Conservation (phyloP, 768 basidiomycete genomes). For the Rhodosporidiobolus sp. region DNA sequence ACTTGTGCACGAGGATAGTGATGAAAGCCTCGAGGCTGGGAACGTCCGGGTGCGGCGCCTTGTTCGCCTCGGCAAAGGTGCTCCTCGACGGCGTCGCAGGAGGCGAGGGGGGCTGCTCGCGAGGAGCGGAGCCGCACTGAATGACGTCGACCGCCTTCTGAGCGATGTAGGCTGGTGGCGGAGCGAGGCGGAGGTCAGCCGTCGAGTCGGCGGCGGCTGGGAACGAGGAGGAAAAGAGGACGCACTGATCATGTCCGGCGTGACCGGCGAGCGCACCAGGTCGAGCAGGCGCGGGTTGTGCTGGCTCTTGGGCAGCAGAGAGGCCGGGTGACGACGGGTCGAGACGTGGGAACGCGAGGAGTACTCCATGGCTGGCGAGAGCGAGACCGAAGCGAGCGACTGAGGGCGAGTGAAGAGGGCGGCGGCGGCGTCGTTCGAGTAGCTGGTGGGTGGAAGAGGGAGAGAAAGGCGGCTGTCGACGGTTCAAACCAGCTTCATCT, state of each 20-base stretch:
- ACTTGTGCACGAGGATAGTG: conserved; percentile 67
- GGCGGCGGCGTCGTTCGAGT: not conserved
- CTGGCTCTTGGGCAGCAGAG: conserved; percentile 68
- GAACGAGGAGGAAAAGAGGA: conserved; percentile 4
- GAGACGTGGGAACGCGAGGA: conserved; percentile 30
- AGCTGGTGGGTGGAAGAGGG: not conserved
- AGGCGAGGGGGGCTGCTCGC: conserved; percentile 60
- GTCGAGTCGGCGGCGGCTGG: not conserved
- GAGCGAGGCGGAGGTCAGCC: not conserved
- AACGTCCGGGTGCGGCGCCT: conserved; percentile 47
- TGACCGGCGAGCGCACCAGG: conserved; percentile 72
- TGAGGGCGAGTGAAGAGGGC: not conserved
- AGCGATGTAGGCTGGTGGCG: conserved; percentile 63
- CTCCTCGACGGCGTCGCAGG: conserved; percentile 63
- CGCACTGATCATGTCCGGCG: conserved; percentile 73
- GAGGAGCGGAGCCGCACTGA: conserved; percentile 49
- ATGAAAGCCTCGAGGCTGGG: conserved; percentile 82
- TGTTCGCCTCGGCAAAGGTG: conserved; percentile 46
- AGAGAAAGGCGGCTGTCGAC: not conserved
- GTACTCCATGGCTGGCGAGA: conserved; percentile 10
- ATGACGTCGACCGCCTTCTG: conserved; percentile 73
- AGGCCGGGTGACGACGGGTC: conserved; percentile 59
- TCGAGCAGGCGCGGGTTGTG: conserved; percentile 79
- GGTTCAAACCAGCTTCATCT: not conserved
- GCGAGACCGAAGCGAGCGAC: conserved; percentile 1